phyloP scores from a whole-genome alignment of 495 filamentous ascomycete species.

The Acidomyces sp. region DNA sequence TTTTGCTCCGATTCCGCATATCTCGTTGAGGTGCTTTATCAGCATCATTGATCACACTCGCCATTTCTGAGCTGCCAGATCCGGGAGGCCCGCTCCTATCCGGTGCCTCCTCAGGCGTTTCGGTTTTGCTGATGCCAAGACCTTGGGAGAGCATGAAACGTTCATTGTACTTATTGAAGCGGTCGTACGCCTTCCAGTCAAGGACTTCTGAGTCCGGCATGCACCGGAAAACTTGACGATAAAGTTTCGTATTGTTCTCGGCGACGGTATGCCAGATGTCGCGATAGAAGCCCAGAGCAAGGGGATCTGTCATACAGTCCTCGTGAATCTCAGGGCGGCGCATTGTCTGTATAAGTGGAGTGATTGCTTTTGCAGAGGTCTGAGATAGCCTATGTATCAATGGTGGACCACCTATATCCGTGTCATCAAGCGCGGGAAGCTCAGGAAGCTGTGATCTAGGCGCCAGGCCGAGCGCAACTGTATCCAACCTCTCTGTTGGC shows the following conservation, averaged over 20 bases:
- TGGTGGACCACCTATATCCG: constrained; percentile 62
- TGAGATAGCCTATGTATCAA: constrained; percentile 34
- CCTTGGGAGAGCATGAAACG: constrained; percentile 56
- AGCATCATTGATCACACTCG: neutral
- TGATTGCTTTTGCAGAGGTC: constrained; percentile 33
- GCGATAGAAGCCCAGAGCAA: constrained; percentile 69
- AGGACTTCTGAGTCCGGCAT: constrained; percentile 92
- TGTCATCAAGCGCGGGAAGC: constrained; percentile 56
- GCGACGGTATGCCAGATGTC: constrained; percentile 82
- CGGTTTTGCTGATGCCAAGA: constrained; percentile 24
- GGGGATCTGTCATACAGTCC: constrained; percentile 70
- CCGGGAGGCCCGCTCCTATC: constrained; percentile 25
- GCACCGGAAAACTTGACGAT: constrained; percentile 84
- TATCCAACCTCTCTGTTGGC: constrained; percentile 32
- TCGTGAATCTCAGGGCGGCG: constrained; percentile 48
- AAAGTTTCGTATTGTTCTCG: constrained; percentile 88
- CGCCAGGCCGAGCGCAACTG: constrained; percentile 43
- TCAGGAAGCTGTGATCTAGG: constrained; percentile 52
- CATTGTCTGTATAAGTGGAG: constrained; percentile 53
- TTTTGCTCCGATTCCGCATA: constrained; percentile 4
- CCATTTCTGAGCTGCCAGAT: constrained; percentile 10
- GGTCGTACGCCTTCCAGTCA: constrained; percentile 88
- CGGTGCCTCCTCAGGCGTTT: constrained; percentile 14
- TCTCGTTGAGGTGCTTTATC: neutral
- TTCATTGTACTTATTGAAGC: constrained; percentile 65